Conservation (phyloP, 352 stramenopile species). For the Pseudoperonospora humuli region DNA sequence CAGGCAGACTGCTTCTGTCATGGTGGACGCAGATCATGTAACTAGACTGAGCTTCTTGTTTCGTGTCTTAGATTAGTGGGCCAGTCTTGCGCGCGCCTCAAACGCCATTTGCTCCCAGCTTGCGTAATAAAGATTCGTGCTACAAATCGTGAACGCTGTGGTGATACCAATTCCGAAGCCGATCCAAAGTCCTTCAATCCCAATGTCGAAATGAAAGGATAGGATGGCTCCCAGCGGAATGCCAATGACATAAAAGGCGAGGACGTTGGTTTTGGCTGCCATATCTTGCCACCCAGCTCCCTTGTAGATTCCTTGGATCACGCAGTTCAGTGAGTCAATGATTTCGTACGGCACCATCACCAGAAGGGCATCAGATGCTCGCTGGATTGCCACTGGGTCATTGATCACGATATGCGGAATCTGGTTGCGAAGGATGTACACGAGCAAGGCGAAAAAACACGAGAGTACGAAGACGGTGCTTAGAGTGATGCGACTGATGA, state of each 20-base stretch:
- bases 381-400: constrained; percentile 36
- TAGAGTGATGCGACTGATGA: constrained; percentile 46
- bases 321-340: constrained; percentile 65
- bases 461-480: constrained; percentile 34
- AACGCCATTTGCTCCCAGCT: constrained; percentile 55
- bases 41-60: no score
- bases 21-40: background rate
- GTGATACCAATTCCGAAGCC: constrained; percentile 50
- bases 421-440: constrained; percentile 36
- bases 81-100: constrained; percentile 35
- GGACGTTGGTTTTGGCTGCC: constrained; percentile 63
- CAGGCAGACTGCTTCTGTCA: background rate
- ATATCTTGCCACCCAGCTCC: constrained; percentile 58
- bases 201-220: constrained; percentile 38
- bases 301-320: constrained; percentile 74
- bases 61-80: constrained; percentile 18
- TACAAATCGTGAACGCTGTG: constrained; percentile 37
- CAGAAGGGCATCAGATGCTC: constrained; percentile 43
- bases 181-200: constrained; percentile 72
- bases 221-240: constrained; percentile 60
- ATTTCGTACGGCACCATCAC: constrained; percentile 69
- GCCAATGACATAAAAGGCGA: constrained; percentile 75
- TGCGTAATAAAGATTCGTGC: constrained; percentile 37
- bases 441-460: constrained; percentile 28
- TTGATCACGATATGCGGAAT: constrained; percentile 50